Conservation (phyloP, 1,284 basidiomycete species). For the Mixia osmundae region DNA sequence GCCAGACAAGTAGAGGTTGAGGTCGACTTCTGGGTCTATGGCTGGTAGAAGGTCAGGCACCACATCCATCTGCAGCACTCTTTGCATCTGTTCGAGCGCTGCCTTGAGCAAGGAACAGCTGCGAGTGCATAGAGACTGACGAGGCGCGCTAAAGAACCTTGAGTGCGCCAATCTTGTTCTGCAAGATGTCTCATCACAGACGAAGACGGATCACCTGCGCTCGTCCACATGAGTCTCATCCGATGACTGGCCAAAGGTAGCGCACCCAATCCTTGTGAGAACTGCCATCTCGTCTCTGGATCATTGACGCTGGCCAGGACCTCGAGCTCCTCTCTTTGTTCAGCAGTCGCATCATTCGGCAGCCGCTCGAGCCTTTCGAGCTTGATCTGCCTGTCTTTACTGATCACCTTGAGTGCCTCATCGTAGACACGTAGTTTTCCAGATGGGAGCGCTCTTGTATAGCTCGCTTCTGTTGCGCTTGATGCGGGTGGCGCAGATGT, state of each 20-base stretch:
- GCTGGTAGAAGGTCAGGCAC: conserved; percentile 62
- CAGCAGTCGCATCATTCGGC: conserved; percentile 5
- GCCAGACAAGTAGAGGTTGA: conserved; percentile 33
- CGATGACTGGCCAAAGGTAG: conserved; percentile 7
- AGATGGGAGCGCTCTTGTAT: conserved; percentile 37
- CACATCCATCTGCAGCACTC: conserved; percentile 66
- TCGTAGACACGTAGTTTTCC: conserved; percentile 62
- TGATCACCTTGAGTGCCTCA: conserved; percentile 44
- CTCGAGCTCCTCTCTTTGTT: conserved; percentile 21
- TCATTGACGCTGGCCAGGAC: conserved; percentile 48
- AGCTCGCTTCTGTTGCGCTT: too few species aligned
- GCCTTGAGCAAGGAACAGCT: background rate
- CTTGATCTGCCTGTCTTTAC: conserved; percentile 24
- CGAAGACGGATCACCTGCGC: conserved; percentile 24
- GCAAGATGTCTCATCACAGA: conserved; percentile 53
- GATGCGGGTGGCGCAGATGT: too few species aligned
- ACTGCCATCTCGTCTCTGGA: conserved; percentile 50
- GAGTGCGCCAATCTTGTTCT: conserved; percentile 62
- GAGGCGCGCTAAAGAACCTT: conserved; percentile 58
- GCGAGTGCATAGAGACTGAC: conserved; percentile 27
- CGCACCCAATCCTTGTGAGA: conserved; percentile 48
- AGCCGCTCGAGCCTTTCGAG: conserved; percentile 28
- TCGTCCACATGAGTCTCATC: background rate
- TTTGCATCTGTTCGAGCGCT: conserved; percentile 45
- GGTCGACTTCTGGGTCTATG: conserved; percentile 46